Base-by-base conservation (phyloP, 148 eudicot genomes). In the Persicaria tinctoria region DNA sequence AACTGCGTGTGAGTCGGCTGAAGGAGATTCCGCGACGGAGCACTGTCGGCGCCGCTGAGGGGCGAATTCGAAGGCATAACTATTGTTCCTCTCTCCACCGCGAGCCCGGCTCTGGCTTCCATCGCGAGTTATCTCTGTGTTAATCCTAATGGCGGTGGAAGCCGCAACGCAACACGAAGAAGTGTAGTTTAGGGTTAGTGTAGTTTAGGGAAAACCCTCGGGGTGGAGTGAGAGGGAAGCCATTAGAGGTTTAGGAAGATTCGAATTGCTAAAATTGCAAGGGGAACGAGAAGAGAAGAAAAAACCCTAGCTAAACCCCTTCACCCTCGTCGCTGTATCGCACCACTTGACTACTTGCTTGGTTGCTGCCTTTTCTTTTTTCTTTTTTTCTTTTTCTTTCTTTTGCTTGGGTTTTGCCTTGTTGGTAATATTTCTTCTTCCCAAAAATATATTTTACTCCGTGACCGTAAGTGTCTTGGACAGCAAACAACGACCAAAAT, bases 1-100 rank as follows among this genome's bases (percentile, higher is more conserved):
- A 87, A 74, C 73, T 85, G 91, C 3, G 88, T 47, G 47, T 85
- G 86, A 45, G 82, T 79, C 13, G 83, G 82, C 10, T 86, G 88
- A 45, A 78, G 69, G 16, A 87, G 78, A 59, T 84, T 84, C 53
- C 80, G 83, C 5, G 87, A 76, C 6, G 88, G 73, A 23, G 83
- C 80, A 16, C 79, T 85, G 1, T 73, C 92, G 18, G 75, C 88
- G 20, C 75, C 89, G 17, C 74, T 85, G 44, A 76, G 78, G 38
- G 50, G 6, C 68, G 82, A 74, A 54, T 55, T 69, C 38, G 86
- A 80, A 78, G 79, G 80, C 10, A 86, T 48, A 49, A 72, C 66
- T 51, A 68, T 80, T 59, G 73, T 48, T 6, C 79, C 79, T 14
- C 79, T 73, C 54, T 76, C 82, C 3, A 53, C 76, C n/a, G 68